phyloP scores from a whole-genome alignment of 129 eudicot genomes.

The Pseudognaphalium luteoalbum region DNA sequence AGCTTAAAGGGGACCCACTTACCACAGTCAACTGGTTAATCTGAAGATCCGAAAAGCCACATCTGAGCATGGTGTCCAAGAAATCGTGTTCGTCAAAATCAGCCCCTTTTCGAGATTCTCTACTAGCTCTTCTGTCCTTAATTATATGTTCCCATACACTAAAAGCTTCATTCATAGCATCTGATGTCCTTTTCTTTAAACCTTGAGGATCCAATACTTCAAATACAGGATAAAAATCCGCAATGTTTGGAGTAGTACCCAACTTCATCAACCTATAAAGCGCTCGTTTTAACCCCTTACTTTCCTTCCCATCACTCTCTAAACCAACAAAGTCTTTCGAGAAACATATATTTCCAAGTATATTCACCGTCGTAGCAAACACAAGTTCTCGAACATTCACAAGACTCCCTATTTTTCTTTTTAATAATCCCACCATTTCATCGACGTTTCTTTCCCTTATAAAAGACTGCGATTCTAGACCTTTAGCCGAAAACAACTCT shows the following conservation, averaged over 20 bases:
- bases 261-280: slow-evolving; percentile 34
- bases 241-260: slow-evolving; percentile 33
- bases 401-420: slow-evolving; percentile 18
- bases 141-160: slow-evolving; percentile 31
- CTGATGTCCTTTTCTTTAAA: slow-evolving; percentile 25
- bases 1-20: not conserved
- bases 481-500: slow-evolving; percentile 36
- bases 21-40: slow-evolving; percentile 38
- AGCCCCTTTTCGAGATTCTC: not conserved
- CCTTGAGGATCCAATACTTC: slow-evolving; percentile 37
- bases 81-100: slow-evolving; percentile 27
- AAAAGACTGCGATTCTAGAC: slow-evolving; percentile 22
- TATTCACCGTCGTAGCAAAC: slow-evolving; percentile 33
- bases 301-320: not conserved
- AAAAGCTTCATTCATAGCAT: slow-evolving; percentile 31
- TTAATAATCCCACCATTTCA: slow-evolving; percentile 27
- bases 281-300: slow-evolving; percentile 26
- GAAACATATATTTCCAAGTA: slow-evolving; percentile 40
- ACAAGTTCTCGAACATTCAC: slow-evolving; percentile 34
- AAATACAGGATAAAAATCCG: slow-evolving; percentile 36
- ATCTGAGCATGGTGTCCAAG: slow-evolving; percentile 35
- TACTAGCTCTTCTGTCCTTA: slow-evolving; percentile 21
- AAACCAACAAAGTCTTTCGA: slow-evolving; percentile 31
- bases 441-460: slow-evolving; percentile 29
- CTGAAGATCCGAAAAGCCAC: slow-evolving; percentile 40